A percentile compares a stretch with the other conserved stretches of the same genome.
Evolutionary conservation across 1,284 basidiomycete genomes (phyloP).

Genomic region (Puccinia hordei): DNA sequence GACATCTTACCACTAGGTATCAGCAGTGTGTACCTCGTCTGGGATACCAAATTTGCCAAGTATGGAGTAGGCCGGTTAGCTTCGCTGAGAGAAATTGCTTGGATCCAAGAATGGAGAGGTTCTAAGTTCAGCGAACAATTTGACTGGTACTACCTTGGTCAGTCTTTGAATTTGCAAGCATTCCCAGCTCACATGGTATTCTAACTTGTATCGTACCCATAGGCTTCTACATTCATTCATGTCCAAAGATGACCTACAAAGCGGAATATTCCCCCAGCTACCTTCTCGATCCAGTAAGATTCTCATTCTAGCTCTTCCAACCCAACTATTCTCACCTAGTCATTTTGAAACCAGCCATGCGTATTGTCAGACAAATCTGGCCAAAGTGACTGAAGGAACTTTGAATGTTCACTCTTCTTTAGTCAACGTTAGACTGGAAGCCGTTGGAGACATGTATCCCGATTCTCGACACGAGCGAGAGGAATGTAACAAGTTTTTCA

Average conservation of each 20-base stretch:
- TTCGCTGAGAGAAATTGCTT: constrained; percentile 74
- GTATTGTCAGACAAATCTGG: background rate
- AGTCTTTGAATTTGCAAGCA: constrained; percentile 2
- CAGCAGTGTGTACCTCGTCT: constrained; percentile 95
- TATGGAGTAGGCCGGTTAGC: constrained; percentile 79
- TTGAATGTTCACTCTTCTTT: background rate
- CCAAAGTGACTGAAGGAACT: background rate
- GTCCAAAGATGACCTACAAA: constrained; percentile 96
- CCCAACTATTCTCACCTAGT: background rate
- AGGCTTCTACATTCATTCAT: constrained; percentile 81
- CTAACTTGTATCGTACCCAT: background rate
- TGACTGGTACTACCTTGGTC: constrained; percentile 52
- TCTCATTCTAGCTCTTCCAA: background rate
- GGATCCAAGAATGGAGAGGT: constrained; percentile 67
- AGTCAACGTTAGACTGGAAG: constrained; percentile 4
- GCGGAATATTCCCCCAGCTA: constrained; percentile 85
- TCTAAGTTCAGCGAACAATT: constrained; percentile 56
- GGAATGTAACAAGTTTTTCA: background rate
- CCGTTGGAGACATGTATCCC: constrained; percentile 7
- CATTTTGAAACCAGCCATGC: background rate
- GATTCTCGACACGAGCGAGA: background rate
- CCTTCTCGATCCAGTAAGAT: constrained; percentile 78
- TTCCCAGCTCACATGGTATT: background rate
- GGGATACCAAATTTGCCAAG: constrained; percentile 74
- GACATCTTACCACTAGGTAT: constrained; percentile 88